phyloP scores from a whole-genome alignment of 176 grass and related monocot genomes.

The Paspalum vaginatum region DNA sequence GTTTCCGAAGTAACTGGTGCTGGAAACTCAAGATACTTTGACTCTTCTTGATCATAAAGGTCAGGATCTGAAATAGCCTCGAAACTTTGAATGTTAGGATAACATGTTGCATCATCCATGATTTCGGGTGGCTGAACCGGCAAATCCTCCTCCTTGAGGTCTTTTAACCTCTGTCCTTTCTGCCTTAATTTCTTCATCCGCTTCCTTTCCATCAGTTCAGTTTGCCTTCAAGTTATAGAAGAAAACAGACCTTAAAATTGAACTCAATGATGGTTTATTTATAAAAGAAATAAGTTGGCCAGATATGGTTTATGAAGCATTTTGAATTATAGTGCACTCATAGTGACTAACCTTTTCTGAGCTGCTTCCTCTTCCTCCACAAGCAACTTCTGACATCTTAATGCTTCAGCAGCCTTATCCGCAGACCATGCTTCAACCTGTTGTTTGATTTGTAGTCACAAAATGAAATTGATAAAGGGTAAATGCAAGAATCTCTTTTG shows the following conservation, averaged over 20 bases:
- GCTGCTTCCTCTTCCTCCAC: constrained; percentile 94
- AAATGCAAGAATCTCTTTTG: constrained; percentile 29
- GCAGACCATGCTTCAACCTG: constrained; percentile 82
- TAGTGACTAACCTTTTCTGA: constrained; percentile 80
- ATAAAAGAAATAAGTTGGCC: constrained; percentile 20
- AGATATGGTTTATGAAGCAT: not conserved
- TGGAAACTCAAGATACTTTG: constrained; percentile 29
- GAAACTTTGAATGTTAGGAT: constrained; percentile 40
- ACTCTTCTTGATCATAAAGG: constrained; percentile 38
- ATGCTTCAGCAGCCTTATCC: constrained; percentile 86
- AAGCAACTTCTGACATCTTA: constrained; percentile 87
- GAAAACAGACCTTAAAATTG: constrained; percentile 10
- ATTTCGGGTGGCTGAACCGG: constrained; percentile 14
- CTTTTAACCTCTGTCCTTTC: constrained; percentile 76
- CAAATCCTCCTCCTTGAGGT: constrained; percentile 41
- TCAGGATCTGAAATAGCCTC: constrained; percentile 47
- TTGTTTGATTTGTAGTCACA: constrained; percentile 22
- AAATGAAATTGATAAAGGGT: constrained; percentile 2
- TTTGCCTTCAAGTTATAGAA: constrained; percentile 55
- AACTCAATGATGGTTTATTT: not conserved
- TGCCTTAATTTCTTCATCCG: constrained; percentile 87
- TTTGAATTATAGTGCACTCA: constrained; percentile 24
- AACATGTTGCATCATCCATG: constrained; percentile 29
- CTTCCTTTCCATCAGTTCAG: constrained; percentile 74
- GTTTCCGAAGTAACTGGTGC: constrained; percentile 15